Percentiles rank a stretch among this genome's conserved stretches.
Conservation (phyloP, 2,329 filamentous ascomycete genomes). For the Pseudogymnoascus sp. region DNA sequence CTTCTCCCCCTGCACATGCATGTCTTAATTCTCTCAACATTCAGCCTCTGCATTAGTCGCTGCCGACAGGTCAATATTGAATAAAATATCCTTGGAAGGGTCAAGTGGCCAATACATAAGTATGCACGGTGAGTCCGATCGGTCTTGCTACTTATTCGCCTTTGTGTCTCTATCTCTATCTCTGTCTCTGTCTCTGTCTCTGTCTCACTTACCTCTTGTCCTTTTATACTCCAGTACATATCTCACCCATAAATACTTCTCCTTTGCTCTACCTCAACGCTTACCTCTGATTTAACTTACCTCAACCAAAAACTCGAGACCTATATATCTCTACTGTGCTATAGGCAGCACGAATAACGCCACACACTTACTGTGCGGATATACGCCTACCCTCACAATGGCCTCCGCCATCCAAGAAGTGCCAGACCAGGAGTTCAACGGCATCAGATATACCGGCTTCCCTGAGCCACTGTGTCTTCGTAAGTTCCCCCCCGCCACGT, state of each 20-base stretch:
- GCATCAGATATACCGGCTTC: conserved; percentile 33
- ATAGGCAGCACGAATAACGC: background rate
- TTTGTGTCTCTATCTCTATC: background rate
- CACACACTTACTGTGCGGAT: background rate
- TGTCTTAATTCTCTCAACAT: background rate
- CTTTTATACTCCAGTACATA: background rate
- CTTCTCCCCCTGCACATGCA: background rate
- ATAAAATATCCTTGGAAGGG: background rate
- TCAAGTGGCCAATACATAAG: conserved; percentile 3
- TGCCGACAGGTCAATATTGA: background rate
- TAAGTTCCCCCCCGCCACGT: conserved; percentile 11
- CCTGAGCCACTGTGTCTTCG: conserved; percentile 26
- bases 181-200: background rate
- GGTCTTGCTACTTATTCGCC: background rate
- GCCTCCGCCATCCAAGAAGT: background rate
- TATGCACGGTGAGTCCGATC: background rate
- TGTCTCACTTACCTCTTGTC: background rate
- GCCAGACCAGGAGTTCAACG: background rate
- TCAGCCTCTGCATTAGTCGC: background rate
- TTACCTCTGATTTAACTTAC: background rate
- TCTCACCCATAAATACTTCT: background rate
- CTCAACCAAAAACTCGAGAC: background rate
- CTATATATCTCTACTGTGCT: background rate
- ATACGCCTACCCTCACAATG: background rate
- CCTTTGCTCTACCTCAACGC: background rate